Conservation (phyloP, 1,284 basidiomycete genomes). For the Cystobasidium slooffiae region DNA sequence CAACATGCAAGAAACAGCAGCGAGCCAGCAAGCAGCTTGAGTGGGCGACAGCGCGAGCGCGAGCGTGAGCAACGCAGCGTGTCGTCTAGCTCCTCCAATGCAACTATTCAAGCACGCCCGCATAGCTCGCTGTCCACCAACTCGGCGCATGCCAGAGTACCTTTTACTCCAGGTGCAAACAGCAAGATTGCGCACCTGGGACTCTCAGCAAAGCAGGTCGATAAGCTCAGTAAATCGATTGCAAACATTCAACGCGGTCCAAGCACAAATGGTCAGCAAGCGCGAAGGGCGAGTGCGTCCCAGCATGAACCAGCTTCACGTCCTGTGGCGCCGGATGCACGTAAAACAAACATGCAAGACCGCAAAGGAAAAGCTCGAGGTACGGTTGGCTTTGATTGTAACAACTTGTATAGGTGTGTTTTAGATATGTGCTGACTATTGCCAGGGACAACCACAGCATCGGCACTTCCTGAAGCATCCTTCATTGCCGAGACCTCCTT, state of each 20-base stretch:
- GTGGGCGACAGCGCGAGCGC: neutral
- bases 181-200: conserved; percentile 28
- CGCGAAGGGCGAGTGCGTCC: neutral
- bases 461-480: conserved; percentile 57
- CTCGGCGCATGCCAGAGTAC: conserved; percentile 10
- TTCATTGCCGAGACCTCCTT: conserved; percentile 83
- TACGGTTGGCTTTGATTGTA: neutral
- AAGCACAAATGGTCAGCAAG: neutral
- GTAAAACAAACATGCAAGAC: conserved; percentile 5
- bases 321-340: neutral
- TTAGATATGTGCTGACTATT: neutral
- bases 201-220: conserved; percentile 27
- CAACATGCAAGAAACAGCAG: conserved; percentile 6
- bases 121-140: conserved; percentile 3
- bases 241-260: conserved; percentile 12
- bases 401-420: too few species aligned
- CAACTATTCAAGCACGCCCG: conserved; percentile 8
- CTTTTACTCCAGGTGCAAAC: conserved; percentile 29
- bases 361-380: conserved; percentile 35
- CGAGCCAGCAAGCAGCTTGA: neutral
- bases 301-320: neutral
- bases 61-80: conserved; percentile 16
- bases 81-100: conserved; percentile 9
- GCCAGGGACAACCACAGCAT: conserved; percentile 6
- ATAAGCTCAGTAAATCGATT: conserved; percentile 31